These are phyloP conservation scores for Coniella lustricola DNA, from an alignment of 2,329 filamentous ascomycete genomes.

Conservation along the genomic window DNA sequence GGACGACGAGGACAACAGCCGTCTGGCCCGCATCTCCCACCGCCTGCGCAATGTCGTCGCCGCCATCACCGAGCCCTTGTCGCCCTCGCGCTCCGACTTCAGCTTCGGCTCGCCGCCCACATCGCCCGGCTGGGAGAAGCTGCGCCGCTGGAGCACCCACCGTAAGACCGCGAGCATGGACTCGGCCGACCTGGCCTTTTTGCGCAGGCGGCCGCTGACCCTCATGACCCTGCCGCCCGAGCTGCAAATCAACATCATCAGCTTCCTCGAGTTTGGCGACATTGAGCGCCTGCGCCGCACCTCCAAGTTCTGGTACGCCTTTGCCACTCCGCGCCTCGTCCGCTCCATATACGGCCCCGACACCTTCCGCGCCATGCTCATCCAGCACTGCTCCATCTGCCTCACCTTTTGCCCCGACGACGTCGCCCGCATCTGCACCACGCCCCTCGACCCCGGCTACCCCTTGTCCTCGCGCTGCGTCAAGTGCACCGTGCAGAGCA, in stretches of 20 bases:
- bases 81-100: slow-evolving; percentile 5
- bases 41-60: slow-evolving; percentile 3
- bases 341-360: slow-evolving; percentile 29
- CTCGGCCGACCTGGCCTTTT: not conserved
- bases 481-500: slow-evolving; percentile 28
- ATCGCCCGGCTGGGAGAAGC: slow-evolving; percentile 3
- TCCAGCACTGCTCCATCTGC: slow-evolving; percentile 34
- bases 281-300: slow-evolving; percentile 36
- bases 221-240: slow-evolving; percentile 34
- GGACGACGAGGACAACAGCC: not conserved
- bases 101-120: slow-evolving; percentile 1
- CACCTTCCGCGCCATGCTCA: slow-evolving; percentile 17
- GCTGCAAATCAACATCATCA: slow-evolving; percentile 34
- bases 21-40: not conserved
- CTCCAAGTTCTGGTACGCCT: slow-evolving; percentile 29
- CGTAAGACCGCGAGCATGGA: not conserved
- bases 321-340: slow-evolving; percentile 29
- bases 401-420: slow-evolving; percentile 25
- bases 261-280: slow-evolving; percentile 34
- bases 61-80: slow-evolving; percentile 10
- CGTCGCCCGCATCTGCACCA: slow-evolving; percentile 26
- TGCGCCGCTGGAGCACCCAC: slow-evolving; percentile 6
- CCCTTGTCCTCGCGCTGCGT: slow-evolving; percentile 35
- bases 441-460: slow-evolving; percentile 24
- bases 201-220: slow-evolving; percentile 1